These are phyloP conservation scores for Trichosporon ovoides DNA, from an alignment of 1,284 basidiomycete genomes.

Conservation along the genomic window DNA sequence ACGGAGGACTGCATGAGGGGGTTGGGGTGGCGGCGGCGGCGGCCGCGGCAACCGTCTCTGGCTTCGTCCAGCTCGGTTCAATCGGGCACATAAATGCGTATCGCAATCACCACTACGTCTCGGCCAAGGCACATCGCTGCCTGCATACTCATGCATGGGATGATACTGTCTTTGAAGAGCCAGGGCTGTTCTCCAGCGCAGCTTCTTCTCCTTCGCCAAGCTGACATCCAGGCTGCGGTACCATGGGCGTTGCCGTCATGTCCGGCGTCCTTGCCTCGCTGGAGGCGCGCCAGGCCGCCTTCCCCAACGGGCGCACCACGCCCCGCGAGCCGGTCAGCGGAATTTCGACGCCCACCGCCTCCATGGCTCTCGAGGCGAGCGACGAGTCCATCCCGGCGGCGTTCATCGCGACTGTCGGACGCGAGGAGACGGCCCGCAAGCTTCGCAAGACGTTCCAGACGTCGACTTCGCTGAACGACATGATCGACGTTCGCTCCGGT, in stretches of 20 bases:
- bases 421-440: constrained; percentile 69
- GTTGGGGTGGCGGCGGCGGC: no score
- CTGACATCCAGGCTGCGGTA: constrained; percentile 74
- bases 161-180: no score
- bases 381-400: constrained; percentile 68
- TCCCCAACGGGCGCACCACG: constrained; percentile 15
- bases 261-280: constrained; percentile 57
- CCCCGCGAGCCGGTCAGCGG: constrained; percentile 66
- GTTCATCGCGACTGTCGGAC: constrained; percentile 83
- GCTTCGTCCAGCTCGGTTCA: no score
- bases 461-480: constrained; percentile 55
- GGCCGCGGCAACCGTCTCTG: no score
- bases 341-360: constrained; percentile 64
- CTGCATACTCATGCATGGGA: no score
- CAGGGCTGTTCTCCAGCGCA: no score
- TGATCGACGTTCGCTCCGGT: constrained; percentile 64
- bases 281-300: constrained; percentile 34
- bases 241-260: constrained; percentile 94
- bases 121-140: no score
- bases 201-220: no score
- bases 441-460: constrained; percentile 62
- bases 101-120: no score
- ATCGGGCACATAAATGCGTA: no score
- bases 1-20: no score
- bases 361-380: constrained; percentile 47